Conservation (phyloP, 1,139 yeast species). For the Pneumocystis wakefieldiae region DNA sequence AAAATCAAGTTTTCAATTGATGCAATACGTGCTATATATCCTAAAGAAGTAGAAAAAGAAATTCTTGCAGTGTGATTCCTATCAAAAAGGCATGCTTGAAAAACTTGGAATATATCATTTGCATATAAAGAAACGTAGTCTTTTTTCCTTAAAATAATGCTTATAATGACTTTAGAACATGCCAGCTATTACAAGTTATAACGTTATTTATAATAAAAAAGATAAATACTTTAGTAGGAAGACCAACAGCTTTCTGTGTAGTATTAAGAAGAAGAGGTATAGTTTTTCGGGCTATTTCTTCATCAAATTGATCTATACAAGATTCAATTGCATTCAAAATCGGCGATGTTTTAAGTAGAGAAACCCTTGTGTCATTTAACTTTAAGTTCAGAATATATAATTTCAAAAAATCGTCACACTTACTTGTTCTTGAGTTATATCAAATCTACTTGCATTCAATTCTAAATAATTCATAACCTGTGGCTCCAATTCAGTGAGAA, state of each 20-base stretch:
- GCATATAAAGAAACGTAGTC: slow-evolving; percentile 45
- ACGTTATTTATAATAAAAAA: slow-evolving; percentile 23
- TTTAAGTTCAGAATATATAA: not conserved
- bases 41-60: slow-evolving; percentile 69
- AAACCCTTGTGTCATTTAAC: slow-evolving; percentile 56
- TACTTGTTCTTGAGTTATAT: slow-evolving; percentile 31
- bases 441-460: slow-evolving; percentile 77
- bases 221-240: slow-evolving; percentile 86
- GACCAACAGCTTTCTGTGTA: slow-evolving; percentile 58
- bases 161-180: slow-evolving; percentile 38
- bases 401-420: not conserved
- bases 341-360: slow-evolving; percentile 66
- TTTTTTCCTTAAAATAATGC: slow-evolving; percentile 45
- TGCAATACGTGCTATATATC: slow-evolving; percentile 58
- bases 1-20: slow-evolving; percentile 38
- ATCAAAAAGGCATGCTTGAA: slow-evolving; percentile 48
- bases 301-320: slow-evolving; percentile 45
- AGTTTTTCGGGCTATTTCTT: slow-evolving; percentile 36
- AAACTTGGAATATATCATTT: slow-evolving; percentile 43
- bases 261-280: slow-evolving; percentile 31
- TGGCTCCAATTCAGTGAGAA: slow-evolving; percentile 84
- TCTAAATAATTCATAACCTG: slow-evolving; percentile 76
- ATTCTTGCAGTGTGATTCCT: slow-evolving; percentile 57
- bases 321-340: slow-evolving; percentile 77
- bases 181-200: not conserved